Evolutionary conservation across 345 rosid species (phyloP), one percentile per base, ranked within the genome.

Genomic region (Balakata baccata): DNA sequence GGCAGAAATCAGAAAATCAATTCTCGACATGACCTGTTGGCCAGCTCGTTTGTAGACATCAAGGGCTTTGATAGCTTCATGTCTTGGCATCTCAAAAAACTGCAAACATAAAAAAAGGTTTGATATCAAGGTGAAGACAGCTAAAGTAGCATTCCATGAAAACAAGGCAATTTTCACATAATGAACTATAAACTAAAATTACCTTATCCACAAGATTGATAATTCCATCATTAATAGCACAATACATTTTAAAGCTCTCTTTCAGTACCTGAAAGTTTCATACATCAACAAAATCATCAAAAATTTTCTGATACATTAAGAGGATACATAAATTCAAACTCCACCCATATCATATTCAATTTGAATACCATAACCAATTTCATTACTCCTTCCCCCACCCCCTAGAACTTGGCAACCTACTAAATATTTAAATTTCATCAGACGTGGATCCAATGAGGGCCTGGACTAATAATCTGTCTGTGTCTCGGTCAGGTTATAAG

Each of bases 181-280:
- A 25, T 61, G 51, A 78, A 71, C 66, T 58, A 67, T 68, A 76
- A 70, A 62, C n/a, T 18, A 34, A 57, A 68, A 70, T 72, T 74
- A 91, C 98, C 99, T 96, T 96, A 76, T 96, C 99, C 51, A 96
- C 90, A 81, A 96, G 97, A 81, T 95, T 95, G 87, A 95, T 95
- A 72, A 95, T 95, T 81, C 99, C 99, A 75, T 93, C 99, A 83
- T 90, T 95, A 69, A 95, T 81, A 79, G 97, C 88, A 77, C 98
- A 95, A 70, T 93, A 95, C 61, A 95, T 84, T 88, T 95, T 95
- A 77, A 95, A 95, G 77, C 97, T 95, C 97, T 95, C 99, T 78
- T 91, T 95, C 85, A 95, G 77, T 62, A 92, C 99, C 99, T 95
- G 87, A 70, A 86, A 77, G 79, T 68, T 66, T 64, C 65, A 82